Conservation (phyloP, 208 protist species). For the Trypanosomatidae sp. region DNA sequence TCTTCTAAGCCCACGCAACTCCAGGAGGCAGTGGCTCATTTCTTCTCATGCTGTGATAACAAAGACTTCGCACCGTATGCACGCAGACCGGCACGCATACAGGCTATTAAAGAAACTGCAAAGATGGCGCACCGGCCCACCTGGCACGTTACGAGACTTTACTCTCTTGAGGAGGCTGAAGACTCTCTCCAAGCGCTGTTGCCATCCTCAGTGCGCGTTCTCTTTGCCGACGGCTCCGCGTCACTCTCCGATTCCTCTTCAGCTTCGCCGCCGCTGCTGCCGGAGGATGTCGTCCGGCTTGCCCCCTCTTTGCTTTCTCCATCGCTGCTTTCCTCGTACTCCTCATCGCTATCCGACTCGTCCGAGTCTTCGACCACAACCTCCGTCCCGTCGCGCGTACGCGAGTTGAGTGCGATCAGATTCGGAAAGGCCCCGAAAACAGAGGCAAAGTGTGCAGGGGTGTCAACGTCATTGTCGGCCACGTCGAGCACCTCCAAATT, state of each 20-base stretch:
- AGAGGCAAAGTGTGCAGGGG: slow-evolving; percentile 34
- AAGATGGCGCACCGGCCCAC: neutral
- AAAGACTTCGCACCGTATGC: neutral
- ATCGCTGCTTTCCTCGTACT: slow-evolving; percentile 22
- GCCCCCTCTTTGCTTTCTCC: neutral
- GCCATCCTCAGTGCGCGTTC: slow-evolving; percentile 17
- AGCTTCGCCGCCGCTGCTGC: neutral
- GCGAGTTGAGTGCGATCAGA: slow-evolving; percentile 54
- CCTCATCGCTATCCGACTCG: slow-evolving; percentile 30
- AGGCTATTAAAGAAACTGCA: neutral
- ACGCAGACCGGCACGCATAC: neutral
- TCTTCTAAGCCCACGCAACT: neutral
- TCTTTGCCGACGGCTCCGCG: slow-evolving; percentile 27
- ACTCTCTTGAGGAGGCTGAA: too few relatives aligned
- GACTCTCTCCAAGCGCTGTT: neutral
- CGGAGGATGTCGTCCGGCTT: neutral
- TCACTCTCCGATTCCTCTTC: slow-evolving; percentile 11
- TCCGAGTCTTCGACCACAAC: slow-evolving; percentile 38
- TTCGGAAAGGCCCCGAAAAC: slow-evolving; percentile 61
- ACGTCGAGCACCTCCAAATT: slow-evolving; percentile 69
- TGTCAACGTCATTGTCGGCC: slow-evolving; percentile 58
- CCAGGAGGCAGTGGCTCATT: neutral
- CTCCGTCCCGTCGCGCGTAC: slow-evolving; percentile 49
- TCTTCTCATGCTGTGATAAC: neutral
- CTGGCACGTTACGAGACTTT: too few relatives aligned